phyloP scores from a whole-genome alignment of 2,329 filamentous ascomycete genomes.

The Stachybotrys elegans region DNA sequence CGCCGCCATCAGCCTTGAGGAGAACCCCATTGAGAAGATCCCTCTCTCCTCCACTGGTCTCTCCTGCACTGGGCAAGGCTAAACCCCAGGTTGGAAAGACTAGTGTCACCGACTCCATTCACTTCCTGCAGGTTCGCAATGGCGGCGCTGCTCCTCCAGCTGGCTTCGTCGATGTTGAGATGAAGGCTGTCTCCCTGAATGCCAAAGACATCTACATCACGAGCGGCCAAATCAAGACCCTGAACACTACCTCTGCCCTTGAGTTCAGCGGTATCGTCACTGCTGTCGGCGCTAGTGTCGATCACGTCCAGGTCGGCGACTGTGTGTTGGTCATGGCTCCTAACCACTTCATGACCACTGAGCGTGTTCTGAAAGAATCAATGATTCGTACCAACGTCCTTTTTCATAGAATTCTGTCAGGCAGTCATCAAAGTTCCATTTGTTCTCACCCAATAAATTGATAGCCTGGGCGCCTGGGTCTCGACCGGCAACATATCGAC shows the following conservation, averaged over 20 bases:
- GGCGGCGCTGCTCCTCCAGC: conserved; percentile 3
- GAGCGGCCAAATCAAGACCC: conserved; percentile 20
- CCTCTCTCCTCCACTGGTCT: background rate
- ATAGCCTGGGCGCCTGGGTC: no score
- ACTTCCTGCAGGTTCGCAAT: conserved; percentile 12
- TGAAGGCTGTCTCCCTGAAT: conserved; percentile 13
- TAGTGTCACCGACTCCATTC: conserved; percentile 12
- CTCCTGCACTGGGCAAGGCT: no score
- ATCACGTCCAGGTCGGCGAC: conserved; percentile 16
- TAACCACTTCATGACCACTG: conserved; percentile 14
- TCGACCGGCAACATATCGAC: no score
- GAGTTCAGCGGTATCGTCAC: conserved; percentile 23
- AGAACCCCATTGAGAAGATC: background rate
- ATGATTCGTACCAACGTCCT: no score
- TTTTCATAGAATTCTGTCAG: no score
- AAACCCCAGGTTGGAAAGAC: conserved; percentile 7
- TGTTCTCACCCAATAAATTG: no score
- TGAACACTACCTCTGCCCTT: conserved; percentile 6
- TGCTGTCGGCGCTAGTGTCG: conserved; percentile 10
- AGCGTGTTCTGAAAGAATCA: no score
- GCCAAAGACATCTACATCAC: conserved; percentile 20
- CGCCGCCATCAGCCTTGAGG: conserved; percentile 1
- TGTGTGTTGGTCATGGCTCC: conserved; percentile 19
- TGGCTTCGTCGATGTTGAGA: conserved; percentile 2
- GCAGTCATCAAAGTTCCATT: no score